Evolutionary conservation across 306 rosid genomes (phyloP).

Genomic region (Bauhinia variegata): DNA sequence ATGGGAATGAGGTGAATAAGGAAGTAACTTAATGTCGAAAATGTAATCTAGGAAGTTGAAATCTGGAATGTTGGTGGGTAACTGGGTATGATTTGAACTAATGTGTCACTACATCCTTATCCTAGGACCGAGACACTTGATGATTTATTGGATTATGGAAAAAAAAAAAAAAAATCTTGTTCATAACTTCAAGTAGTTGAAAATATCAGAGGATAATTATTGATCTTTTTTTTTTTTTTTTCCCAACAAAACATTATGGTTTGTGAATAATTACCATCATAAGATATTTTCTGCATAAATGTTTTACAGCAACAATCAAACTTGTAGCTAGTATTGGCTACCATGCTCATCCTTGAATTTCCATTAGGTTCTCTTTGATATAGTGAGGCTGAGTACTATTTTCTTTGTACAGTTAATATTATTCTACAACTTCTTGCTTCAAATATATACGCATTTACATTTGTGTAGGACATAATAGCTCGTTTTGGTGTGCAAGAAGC

Average conservation of each 20-base stretch:
- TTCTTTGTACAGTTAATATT: constrained; percentile 3
- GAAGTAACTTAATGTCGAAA: background rate
- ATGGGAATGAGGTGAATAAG: background rate
- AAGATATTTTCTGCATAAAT: background rate
- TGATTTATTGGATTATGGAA: no score
- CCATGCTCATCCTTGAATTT: constrained; percentile 1
- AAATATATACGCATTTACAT: constrained; percentile 3
- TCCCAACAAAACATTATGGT: no score
- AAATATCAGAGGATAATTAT: no score
- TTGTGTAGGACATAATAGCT: constrained; percentile 78
- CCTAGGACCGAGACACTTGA: no score
- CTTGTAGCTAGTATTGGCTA: background rate
- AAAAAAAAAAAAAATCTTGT: no score
- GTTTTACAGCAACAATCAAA: background rate
- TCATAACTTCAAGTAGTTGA: no score
- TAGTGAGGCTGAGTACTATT: constrained; percentile 11
- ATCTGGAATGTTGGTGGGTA: background rate
- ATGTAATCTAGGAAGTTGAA: background rate
- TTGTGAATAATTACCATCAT: no score
- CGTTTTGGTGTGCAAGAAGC: constrained; percentile 81
- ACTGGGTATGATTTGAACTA: no score
- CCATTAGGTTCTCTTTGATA: constrained; percentile 10
- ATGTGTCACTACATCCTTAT: no score
- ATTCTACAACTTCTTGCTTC: background rate
- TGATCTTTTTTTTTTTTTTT: no score